These are phyloP conservation scores for Penicillium paradoxum DNA, from an alignment of 495 filamentous ascomycete genomes.

Conservation along the genomic window DNA sequence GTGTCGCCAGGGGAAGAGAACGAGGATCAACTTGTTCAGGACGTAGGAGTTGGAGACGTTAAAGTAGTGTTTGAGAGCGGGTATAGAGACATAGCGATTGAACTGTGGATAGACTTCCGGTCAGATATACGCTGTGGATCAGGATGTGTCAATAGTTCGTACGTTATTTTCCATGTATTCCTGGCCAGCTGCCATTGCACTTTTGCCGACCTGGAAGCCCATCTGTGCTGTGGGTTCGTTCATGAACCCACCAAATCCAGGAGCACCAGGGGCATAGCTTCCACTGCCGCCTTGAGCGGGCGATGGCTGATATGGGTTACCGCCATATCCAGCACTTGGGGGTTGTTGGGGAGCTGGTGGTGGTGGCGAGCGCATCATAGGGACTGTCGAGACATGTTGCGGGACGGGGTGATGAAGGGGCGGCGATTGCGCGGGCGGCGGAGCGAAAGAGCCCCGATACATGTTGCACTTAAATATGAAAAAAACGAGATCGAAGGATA, in stretches of 20 bases:
- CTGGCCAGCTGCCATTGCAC: conserved; percentile 79
- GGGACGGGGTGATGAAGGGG: conserved; percentile 97
- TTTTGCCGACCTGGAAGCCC: conserved; percentile 90
- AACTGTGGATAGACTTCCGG: conserved; percentile 51
- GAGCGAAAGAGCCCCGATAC: conserved; percentile 77
- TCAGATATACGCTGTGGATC: neutral
- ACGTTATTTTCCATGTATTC: conserved; percentile 95
- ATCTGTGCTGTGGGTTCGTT: conserved; percentile 95
- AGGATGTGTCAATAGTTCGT: neutral
- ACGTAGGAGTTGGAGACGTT: conserved; percentile 93
- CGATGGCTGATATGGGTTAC: conserved; percentile 65
- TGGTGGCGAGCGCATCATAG: conserved; percentile 96
- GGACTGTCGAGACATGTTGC: conserved; percentile 96
- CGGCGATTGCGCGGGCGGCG: conserved; percentile 76
- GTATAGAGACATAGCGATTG: conserved; percentile 88
- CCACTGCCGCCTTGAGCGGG: conserved; percentile 46
- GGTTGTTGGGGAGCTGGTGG: conserved; percentile 74
- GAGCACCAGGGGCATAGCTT: conserved; percentile 50
- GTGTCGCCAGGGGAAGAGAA: conserved; percentile 96
- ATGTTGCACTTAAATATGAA: conserved; percentile 42
- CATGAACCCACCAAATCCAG: conserved; percentile 81
- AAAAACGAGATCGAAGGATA: conserved; percentile 2
- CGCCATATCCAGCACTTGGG: conserved; percentile 57
- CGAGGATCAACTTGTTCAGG: conserved; percentile 75
- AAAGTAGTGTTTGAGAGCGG: conserved; percentile 94